Conservation (phyloP, 2,329 filamentous ascomycete species). For the Stachybotrys echinatus region DNA sequence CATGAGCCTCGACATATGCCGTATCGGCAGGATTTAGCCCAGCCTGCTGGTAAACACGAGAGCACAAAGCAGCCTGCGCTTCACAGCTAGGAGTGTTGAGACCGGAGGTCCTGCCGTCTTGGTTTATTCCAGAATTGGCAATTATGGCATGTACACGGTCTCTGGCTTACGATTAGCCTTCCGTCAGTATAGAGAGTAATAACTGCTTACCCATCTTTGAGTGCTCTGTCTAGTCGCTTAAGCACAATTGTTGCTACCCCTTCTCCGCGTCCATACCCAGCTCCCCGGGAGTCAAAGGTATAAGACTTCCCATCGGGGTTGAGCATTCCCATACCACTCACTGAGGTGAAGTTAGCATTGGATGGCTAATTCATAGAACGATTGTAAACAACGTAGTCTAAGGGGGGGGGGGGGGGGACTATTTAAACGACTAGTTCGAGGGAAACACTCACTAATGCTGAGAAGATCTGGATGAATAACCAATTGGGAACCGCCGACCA, state of each 20-base stretch:
- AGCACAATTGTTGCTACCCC: background rate
- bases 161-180: background rate
- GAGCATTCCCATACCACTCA: background rate
- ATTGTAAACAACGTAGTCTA: too few species aligned
- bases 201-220: background rate
- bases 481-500: background rate
- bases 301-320: background rate
- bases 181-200: background rate
- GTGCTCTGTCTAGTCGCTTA: background rate
- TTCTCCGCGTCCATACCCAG: background rate
- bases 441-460: background rate
- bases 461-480: background rate
- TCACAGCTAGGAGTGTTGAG: constrained; percentile 47
- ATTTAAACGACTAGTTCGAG: too few species aligned
- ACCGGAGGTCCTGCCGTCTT: constrained; percentile 47
- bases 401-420: too few species aligned
- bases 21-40: constrained; percentile 13
- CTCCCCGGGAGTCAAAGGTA: background rate
- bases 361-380: too few species aligned
- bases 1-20: constrained; percentile 12
- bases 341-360: background rate
- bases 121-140: constrained; percentile 16
- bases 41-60: constrained; percentile 16
- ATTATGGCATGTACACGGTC: background rate
- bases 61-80: constrained; percentile 32